Evolutionary conservation across 176 grass and related monocot species (phyloP).

Genomic region (Microstegium vimineum): DNA sequence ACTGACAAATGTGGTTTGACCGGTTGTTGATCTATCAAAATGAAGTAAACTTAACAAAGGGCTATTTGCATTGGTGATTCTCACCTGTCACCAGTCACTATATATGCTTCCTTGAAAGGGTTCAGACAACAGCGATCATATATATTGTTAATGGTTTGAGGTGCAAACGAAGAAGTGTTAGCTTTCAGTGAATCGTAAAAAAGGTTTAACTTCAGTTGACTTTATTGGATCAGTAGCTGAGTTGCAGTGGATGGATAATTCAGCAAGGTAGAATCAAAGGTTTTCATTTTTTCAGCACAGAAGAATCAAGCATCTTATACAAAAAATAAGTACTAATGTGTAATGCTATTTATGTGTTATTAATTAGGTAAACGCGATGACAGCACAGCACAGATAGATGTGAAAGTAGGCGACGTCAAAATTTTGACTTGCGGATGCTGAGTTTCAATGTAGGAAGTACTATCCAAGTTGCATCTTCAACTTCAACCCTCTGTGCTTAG

Average conservation of each 20-base stretch:
- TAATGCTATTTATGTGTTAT: neutral
- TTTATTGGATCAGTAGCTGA: slow-evolving; percentile 20
- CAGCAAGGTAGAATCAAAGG: neutral
- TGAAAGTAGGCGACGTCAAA: slow-evolving; percentile 19
- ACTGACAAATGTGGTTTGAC: slow-evolving; percentile 36
- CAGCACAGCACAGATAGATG: slow-evolving; percentile 4
- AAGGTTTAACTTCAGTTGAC: slow-evolving; percentile 16
- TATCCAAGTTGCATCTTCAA: slow-evolving; percentile 15
- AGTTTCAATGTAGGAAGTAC: slow-evolving; percentile 26
- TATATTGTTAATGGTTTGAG: neutral
- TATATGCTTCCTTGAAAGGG: slow-evolving; percentile 30
- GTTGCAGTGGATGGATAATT: slow-evolving; percentile 3
- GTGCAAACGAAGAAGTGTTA: slow-evolving; percentile 23
- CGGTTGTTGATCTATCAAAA: slow-evolving; percentile 41
- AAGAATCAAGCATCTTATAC: neutral
- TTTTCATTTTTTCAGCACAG: neutral
- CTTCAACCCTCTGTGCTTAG: neutral
- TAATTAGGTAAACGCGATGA: slow-evolving; percentile 14
- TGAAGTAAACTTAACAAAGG: slow-evolving; percentile 27
- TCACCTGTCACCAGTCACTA: neutral
- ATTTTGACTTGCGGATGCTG: slow-evolving; percentile 16
- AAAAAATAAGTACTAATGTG: slow-evolving; percentile 16
- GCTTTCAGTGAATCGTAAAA: neutral
- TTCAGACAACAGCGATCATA: neutral
- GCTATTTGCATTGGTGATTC: slow-evolving; percentile 19